Evolutionary conservation across 176 grass and related monocot species (phyloP).

Genomic region (Avena sativa): DNA sequence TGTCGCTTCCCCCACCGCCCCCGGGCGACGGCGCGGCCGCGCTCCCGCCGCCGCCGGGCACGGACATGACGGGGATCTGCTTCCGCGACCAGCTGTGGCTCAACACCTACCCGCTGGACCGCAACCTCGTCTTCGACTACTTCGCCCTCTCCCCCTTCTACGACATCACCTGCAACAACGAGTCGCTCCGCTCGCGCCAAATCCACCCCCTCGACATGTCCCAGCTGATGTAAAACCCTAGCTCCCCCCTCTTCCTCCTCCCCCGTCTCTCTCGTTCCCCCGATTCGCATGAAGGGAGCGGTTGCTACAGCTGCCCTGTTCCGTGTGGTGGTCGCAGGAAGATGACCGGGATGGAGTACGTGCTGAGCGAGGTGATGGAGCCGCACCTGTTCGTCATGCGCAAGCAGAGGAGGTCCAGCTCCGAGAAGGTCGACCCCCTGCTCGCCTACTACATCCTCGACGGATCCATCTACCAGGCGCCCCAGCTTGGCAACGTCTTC

Average conservation of each 20-base stretch:
- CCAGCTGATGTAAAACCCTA: constrained; percentile 73
- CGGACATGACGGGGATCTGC: constrained; percentile 99
- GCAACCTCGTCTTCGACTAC: constrained; percentile 99
- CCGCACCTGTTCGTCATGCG: constrained; percentile 93
- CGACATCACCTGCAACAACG: constrained; percentile 94
- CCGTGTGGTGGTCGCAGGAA: constrained; percentile 53
- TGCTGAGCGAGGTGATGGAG: constrained; percentile 96
- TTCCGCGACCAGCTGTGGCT: constrained; percentile 99
- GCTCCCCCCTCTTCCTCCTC: no score
- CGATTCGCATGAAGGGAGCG: background rate
- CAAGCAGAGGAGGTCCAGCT: constrained; percentile 88
- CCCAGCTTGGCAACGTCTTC: constrained; percentile 94
- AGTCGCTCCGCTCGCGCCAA: constrained; percentile 85
- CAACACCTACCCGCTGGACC: constrained; percentile 89
- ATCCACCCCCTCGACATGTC: constrained; percentile 97
- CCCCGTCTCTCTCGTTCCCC: background rate
- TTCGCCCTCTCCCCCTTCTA: constrained; percentile 98
- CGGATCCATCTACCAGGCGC: constrained; percentile 97
- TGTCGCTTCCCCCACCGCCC: constrained; percentile 59
- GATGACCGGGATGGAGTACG: constrained; percentile 92
- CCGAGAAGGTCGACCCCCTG: constrained; percentile 71
- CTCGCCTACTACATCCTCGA: constrained; percentile 95
- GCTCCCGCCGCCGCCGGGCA: constrained; percentile 73
- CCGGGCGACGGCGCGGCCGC: constrained; percentile 57
- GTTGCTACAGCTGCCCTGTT: background rate